Evolutionary conservation across 2,329 filamentous ascomycete species (phyloP).

Genomic region (Ustilaginoidea virens): DNA sequence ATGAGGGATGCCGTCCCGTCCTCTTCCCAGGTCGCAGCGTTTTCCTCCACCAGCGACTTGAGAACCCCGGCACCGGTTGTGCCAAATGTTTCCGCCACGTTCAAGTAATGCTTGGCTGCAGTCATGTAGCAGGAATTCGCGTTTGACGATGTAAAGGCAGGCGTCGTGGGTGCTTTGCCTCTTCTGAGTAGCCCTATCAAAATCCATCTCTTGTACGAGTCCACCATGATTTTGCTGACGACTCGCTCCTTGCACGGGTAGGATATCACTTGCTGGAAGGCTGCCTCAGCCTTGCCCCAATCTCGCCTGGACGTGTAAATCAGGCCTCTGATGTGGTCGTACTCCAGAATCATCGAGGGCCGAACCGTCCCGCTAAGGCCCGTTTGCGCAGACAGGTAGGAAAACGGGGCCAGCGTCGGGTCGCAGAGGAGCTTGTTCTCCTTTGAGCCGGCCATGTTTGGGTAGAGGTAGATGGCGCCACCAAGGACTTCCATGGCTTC

Average conservation of each 20-base stretch:
- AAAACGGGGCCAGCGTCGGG: slow-evolving; percentile 24
- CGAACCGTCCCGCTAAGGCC: slow-evolving; percentile 41
- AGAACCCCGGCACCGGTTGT: slow-evolving; percentile 37
- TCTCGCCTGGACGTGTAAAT: slow-evolving; percentile 44
- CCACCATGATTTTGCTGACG: slow-evolving; percentile 64
- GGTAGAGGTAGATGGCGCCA: slow-evolving; percentile 50
- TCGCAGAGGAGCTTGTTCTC: slow-evolving; percentile 30
- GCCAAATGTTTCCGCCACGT: slow-evolving; percentile 54
- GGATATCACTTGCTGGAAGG: slow-evolving; percentile 49
- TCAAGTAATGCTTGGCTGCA: slow-evolving; percentile 54
- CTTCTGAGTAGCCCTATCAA: slow-evolving; percentile 57
- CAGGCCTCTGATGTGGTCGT: slow-evolving; percentile 50
- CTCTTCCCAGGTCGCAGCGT: slow-evolving; percentile 41
- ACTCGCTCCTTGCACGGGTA: slow-evolving; percentile 48
- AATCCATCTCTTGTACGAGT: slow-evolving; percentile 86
- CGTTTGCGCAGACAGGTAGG: slow-evolving; percentile 44
- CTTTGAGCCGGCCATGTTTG: slow-evolving; percentile 24
- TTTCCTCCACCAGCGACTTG: slow-evolving; percentile 45
- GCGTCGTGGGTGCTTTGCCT: slow-evolving; percentile 41
- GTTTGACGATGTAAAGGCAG: slow-evolving; percentile 35
- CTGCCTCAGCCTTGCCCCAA: slow-evolving; percentile 47
- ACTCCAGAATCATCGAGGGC: slow-evolving; percentile 43
- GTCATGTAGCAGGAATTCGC: slow-evolving; percentile 41
- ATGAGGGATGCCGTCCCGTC: slow-evolving; percentile 65
- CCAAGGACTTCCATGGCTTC: slow-evolving; percentile 46